These are phyloP conservation scores for Begonia loranthoides DNA, from an alignment of 306 rosid genomes.

Conservation along the genomic window DNA sequence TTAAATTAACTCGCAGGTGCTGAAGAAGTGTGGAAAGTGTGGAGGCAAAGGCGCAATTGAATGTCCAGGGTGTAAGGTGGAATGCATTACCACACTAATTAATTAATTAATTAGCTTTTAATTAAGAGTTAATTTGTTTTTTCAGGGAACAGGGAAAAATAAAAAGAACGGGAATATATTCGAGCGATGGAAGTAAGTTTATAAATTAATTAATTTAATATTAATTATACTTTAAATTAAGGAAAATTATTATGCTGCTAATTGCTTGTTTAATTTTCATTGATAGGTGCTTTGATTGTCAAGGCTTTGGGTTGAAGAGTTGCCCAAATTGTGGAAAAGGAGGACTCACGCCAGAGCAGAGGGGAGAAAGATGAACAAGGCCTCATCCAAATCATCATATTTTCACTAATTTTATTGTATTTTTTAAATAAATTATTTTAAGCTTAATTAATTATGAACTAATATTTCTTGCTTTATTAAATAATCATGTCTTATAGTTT, in stretches of 20 bases:
- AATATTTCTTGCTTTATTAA: too few species aligned
- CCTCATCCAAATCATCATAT: too few species aligned
- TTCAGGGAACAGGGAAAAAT: slow-evolving; percentile 75
- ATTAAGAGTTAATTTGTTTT: not conserved
- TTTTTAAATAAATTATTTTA: too few species aligned
- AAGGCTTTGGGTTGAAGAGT: slow-evolving; percentile 77
- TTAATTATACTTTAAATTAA: not conserved
- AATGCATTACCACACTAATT: not conserved
- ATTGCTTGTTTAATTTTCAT: not conserved
- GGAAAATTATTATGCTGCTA: not conserved
- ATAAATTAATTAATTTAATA: not conserved
- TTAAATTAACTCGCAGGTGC: slow-evolving; percentile 22
- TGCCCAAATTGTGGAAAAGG: slow-evolving; percentile 74
- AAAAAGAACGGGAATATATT: slow-evolving; percentile 83
- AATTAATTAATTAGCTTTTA: not conserved
- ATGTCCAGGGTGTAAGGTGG: slow-evolving; percentile 79
- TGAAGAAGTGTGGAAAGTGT: slow-evolving; percentile 41
- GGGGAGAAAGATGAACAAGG: slow-evolving; percentile 67
- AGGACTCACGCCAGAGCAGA: slow-evolving; percentile 86
- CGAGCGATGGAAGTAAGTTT: slow-evolving; percentile 85
- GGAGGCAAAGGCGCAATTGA: slow-evolving; percentile 66
- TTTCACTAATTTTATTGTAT: too few species aligned
- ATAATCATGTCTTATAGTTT: too few species aligned
- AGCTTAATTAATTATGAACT: too few species aligned
- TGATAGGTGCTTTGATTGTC: slow-evolving; percentile 68